Evolutionary conservation across 768 basidiomycete genomes (phyloP), one percentile per base, ranked within the genome.

Genomic region (Panus rudis): DNA sequence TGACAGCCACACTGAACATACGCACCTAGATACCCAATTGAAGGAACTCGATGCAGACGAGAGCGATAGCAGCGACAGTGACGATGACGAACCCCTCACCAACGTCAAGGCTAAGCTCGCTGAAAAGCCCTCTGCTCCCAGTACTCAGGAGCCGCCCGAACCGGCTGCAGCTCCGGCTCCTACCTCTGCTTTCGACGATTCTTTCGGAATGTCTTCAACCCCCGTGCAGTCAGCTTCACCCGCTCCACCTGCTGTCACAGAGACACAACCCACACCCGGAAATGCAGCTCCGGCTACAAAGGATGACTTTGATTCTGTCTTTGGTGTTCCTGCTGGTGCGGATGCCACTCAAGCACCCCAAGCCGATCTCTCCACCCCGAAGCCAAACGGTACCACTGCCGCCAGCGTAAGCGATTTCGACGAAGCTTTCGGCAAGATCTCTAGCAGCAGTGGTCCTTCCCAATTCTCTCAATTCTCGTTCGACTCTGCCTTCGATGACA

Each of bases 401-500:
- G 56, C 62, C 1, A 64, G 56, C 16, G 49, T 81, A 1, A 78
- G 69, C 49, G 85, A 76, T 39, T 86, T 89, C 51, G 86, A 90
- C 54, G 84, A 87, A 56, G 80, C 83, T 1, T 69, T 90, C 56
- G 75, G 78, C 14, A 78, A 73, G 48, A 63, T 76, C 4, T 43
- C 50, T 12, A 43, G 59, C 24, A 65, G 61, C 27, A 55, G 61
- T 7, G 51, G 62, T 3, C 32, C 56, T 8, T 53, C 74, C 10
- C 52, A 62, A 24, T 54, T 52, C 48, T 60, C 64, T 6, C 55
- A 63, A 19, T 78, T 86, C 51, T 70, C 78, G 3, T 88, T 90
- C 43, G 84, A 83, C 42, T 67, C 76, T 34, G 75, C 64, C 14
- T 80, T 81, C 49, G 78, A 78, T 19, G 76, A 78, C 50, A 70